Evolutionary conservation across 257 asterid species (phyloP).

Genomic region (Nicotiana knightiana): DNA sequence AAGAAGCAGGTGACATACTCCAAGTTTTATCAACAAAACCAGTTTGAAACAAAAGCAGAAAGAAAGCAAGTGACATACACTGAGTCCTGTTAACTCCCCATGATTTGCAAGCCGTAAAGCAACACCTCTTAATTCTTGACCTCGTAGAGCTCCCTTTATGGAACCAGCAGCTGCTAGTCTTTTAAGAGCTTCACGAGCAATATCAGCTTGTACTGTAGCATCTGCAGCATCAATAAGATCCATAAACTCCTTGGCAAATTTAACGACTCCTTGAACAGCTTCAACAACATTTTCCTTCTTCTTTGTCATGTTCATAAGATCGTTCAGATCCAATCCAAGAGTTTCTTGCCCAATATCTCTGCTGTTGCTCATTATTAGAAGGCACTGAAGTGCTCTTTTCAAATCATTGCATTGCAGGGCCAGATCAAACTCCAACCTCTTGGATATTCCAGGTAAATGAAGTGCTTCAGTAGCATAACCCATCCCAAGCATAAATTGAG

Average conservation of each 20-base stretch:
- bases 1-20: conserved; percentile 40
- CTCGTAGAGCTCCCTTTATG: conserved; percentile 89
- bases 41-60: not conserved
- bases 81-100: conserved; percentile 92
- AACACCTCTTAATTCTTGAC: conserved; percentile 89
- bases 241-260: conserved; percentile 87
- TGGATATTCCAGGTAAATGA: conserved; percentile 97
- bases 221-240: conserved; percentile 98
- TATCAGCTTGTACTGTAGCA: conserved; percentile 96
- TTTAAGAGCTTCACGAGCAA: conserved; percentile 97
- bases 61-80: conserved; percentile 45
- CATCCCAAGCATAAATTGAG: conserved; percentile 99
- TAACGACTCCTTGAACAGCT: conserved; percentile 93
- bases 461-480: conserved; percentile 99
- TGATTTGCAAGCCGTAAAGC: conserved; percentile 94
- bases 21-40: not conserved
- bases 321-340: conserved; percentile 82
- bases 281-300: conserved; percentile 88
- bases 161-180: conserved; percentile 98
- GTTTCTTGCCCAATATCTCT: conserved; percentile 96
- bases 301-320: conserved; percentile 76
- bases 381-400: conserved; percentile 94
- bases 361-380: conserved; percentile 94
- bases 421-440: conserved; percentile 89
- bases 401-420: conserved; percentile 95